Base-by-base conservation (phyloP, 208 protist species). In the Acanthamoeba polyphaga region DNA sequence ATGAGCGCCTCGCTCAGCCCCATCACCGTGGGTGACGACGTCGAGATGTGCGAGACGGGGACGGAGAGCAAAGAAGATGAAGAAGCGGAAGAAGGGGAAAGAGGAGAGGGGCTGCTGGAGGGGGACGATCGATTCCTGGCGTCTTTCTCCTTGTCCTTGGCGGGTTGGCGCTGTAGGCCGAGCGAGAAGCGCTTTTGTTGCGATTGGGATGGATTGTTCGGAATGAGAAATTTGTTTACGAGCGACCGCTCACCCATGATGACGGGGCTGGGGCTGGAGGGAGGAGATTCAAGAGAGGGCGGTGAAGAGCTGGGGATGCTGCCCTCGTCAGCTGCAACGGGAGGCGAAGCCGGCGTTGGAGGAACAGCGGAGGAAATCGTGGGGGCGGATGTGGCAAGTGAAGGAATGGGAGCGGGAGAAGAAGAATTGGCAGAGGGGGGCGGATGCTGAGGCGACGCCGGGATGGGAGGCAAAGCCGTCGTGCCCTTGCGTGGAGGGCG, bases 161-260 rank as follows among this genome's bases (percentile, higher is more conserved):
- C 8, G 49, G 49, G 49, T 22, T 88, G 80, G 51, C 80, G 80
- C 80, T 88, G 80, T 6, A 88, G 15, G 51, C 80, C 80, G 27
- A 88, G 80, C 19, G 80, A 88, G 24, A 88, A 55, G 24, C 80
- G 80, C n/a, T 88, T 88, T 19, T 82, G 74, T 38, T 88, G 80
- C 29, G 80, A 32, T 27, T n/a, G 38, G 12, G 29, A 22, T 7
- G 80, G 80, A 64, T 88, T 88, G 24, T 9, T 88, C n/a, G 80
- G 80, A 17, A 88, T 88, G 29, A 88, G 53, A 43, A 88, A 88
- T 64, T 88, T 88, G 80, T 88, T 88, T n/a, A 88, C 53, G 29
- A 88, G 51, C 1, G 80, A 29, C 51, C 32, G 62, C 80, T 88
- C 51, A 4, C 29, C 49, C 43, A 88, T 88, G 29, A n/a, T 72